Evolutionary conservation across 495 filamentous ascomycete genomes (phyloP), one percentile per base, ranked within the genome.

Genomic region (Hypoxylon rickii): DNA sequence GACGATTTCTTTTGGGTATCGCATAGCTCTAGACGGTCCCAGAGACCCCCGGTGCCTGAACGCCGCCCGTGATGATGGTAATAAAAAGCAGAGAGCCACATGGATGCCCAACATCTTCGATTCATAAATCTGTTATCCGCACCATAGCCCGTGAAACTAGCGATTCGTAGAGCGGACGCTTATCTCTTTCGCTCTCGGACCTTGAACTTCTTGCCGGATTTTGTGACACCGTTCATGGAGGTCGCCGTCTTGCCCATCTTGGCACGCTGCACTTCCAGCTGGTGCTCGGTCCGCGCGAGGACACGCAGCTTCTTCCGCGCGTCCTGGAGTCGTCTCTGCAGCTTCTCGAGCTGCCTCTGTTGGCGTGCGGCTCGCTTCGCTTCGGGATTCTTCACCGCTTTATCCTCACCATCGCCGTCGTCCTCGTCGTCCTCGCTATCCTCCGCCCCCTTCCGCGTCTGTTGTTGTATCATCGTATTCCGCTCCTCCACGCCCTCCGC

Each of bases 141-240:
- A n/a, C n/a, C n/a, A n/a, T n/a, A n/a, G n/a, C n/a, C n/a, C n/a
- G n/a, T n/a, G n/a, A n/a, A n/a, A n/a, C n/a, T n/a, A n/a, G n/a
- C n/a, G n/a, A n/a, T n/a, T n/a, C n/a, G n/a, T n/a, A n/a, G 24
- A 29, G 24, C 10, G 10, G 24, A 29, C 10, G 10, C 24, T 29
- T 10, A 29, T 65, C 83, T 81, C 79, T 95, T 96, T 61, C 92
- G 79, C 76, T 90, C 87, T 44, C 85, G 74, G 15, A 91, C 77
- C 76, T 94, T 95, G 73, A 87, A 92, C 73, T 88, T 92, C 66
- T 87, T 78, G 11, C 92, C 90, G 21, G 82, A 71, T 73, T 92
- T 94, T 58, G 89, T 94, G 45, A 87, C 77, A 7, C 91, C 90
- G 12, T 57, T 63, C 34, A 88, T 88, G 6, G 89, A 78, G 2